Percentiles rank a stretch among this genome's conserved stretches.
These are phyloP conservation scores for Oenanthe sinensis DNA, from an alignment of 129 eudicot species.

Conservation along the genomic window DNA sequence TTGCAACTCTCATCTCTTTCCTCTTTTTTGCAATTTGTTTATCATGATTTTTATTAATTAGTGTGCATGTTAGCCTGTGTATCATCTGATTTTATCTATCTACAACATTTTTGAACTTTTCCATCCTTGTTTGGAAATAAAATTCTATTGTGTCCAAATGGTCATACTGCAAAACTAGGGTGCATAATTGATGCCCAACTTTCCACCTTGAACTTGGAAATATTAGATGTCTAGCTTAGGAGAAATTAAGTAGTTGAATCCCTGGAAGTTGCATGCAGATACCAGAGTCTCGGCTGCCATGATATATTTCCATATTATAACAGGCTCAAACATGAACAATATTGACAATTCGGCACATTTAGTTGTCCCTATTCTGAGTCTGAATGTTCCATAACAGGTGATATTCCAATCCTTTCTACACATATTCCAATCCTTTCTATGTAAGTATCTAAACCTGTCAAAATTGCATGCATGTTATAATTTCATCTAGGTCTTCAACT, in stretches of 20 bases:
- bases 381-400: constrained; percentile 67
- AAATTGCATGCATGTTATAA: constrained; percentile 49
- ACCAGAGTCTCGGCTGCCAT: constrained; percentile 60
- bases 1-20: no score
- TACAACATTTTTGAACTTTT: background rate
- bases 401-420: constrained; percentile 51
- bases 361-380: constrained; percentile 83
- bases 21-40: no score
- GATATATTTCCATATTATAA: constrained; percentile 65
- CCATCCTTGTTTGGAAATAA: no score
- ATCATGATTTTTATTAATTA: background rate
- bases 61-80: background rate
- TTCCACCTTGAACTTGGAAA: constrained; percentile 68
- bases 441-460: constrained; percentile 40
- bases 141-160: constrained; percentile 69
- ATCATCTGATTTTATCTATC: background rate
- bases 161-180: constrained; percentile 74
- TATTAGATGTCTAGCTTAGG: constrained; percentile 79
- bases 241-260: constrained; percentile 82
- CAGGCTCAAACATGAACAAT: constrained; percentile 67
- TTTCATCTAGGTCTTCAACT: constrained; percentile 57
- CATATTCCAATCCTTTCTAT: no score
- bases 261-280: constrained; percentile 65
- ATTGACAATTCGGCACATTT: constrained; percentile 64
- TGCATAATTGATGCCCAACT: constrained; percentile 71